Percentiles rank a stretch among this genome's conserved stretches.
phyloP scores from a whole-genome alignment of 345 rosid genomes.

The Ceriops tagal region DNA sequence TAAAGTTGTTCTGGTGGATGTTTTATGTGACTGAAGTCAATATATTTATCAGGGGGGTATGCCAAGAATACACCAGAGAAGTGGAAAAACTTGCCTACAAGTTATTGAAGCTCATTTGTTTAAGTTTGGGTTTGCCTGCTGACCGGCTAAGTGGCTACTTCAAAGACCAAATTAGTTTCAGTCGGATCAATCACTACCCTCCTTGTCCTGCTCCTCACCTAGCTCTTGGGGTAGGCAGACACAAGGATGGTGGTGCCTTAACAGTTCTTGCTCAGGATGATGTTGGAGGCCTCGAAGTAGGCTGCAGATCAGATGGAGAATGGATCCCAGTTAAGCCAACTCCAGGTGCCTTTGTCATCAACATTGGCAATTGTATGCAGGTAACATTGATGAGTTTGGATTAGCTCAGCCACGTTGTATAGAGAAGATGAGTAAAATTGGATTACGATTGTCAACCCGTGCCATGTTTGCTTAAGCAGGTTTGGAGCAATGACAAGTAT shows the following conservation, averaged over 20 bases:
- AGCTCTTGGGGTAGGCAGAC: constrained; percentile 34
- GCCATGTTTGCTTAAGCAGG: constrained; percentile 30
- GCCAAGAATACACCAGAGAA: constrained; percentile 29
- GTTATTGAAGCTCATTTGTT: constrained; percentile 33
- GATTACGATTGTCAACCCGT: not conserved
- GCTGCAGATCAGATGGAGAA: constrained; percentile 35
- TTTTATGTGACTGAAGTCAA: not conserved
- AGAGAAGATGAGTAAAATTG: not conserved
- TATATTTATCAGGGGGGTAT: not conserved
- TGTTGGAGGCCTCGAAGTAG: constrained; percentile 38
- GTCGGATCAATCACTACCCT: constrained; percentile 35
- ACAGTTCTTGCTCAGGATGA: constrained; percentile 37
- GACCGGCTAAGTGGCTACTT: constrained; percentile 27
- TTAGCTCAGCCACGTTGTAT: not conserved
- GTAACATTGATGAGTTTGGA: constrained; percentile 7
- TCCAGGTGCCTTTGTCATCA: constrained; percentile 28
- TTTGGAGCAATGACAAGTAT: constrained; percentile 65
- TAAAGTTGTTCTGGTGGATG: not conserved
- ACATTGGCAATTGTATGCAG: constrained; percentile 35
- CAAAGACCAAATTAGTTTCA: constrained; percentile 25
- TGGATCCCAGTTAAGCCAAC: constrained; percentile 35
- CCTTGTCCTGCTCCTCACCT: constrained; percentile 37
- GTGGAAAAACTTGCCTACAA: constrained; percentile 21
- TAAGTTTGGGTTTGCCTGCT: constrained; percentile 33
- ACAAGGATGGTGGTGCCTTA: constrained; percentile 28